Conservation (phyloP, 1,284 basidiomycete species). For the Moesziomyces globuligerus region DNA sequence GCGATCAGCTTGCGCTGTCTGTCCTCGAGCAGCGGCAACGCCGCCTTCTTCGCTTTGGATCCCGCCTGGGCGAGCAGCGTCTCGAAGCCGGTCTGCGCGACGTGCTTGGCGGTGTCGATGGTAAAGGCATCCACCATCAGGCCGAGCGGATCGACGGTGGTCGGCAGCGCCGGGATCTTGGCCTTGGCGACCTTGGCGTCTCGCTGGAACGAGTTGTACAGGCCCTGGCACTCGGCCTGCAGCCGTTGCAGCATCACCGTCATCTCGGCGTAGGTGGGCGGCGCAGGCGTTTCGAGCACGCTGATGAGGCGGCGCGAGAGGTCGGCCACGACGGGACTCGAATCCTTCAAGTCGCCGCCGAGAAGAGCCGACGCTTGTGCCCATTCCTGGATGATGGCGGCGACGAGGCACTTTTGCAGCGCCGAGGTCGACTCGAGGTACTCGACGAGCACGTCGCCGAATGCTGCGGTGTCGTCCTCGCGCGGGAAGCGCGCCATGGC, state of each 20-base stretch:
- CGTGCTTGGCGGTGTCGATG: slow-evolving; percentile 79
- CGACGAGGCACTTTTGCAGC: slow-evolving; percentile 86
- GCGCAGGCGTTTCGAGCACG: slow-evolving; percentile 78
- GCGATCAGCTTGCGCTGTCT: slow-evolving; percentile 78
- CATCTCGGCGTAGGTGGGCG: slow-evolving; percentile 91
- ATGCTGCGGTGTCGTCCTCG: slow-evolving; percentile 39
- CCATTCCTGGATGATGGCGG: slow-evolving; percentile 93
- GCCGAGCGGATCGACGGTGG: slow-evolving; percentile 79
- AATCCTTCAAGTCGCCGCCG: slow-evolving; percentile 31
- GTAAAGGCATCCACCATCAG: slow-evolving; percentile 76
- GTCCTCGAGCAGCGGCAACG: slow-evolving; percentile 78
- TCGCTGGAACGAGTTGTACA: slow-evolving; percentile 81
- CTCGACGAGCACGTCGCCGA: slow-evolving; percentile 76
- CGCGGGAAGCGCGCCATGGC: slow-evolving; percentile 77
- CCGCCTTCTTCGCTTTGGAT: slow-evolving; percentile 78
- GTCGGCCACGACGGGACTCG: slow-evolving; percentile 28
- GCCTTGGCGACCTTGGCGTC: slow-evolving; percentile 87
- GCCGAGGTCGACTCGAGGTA: slow-evolving; percentile 89
- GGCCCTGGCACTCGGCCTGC: slow-evolving; percentile 80
- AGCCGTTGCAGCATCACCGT: slow-evolving; percentile 81
- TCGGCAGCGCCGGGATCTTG: slow-evolving; percentile 81
- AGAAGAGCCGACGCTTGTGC: slow-evolving; percentile 69
- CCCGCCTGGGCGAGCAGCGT: slow-evolving; percentile 71
- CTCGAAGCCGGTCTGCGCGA: slow-evolving; percentile 78
- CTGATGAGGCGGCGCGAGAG: slow-evolving; percentile 75